Evolutionary conservation across 441 rosid genomes (phyloP).

Genomic region (Populus trichocarpa): DNA sequence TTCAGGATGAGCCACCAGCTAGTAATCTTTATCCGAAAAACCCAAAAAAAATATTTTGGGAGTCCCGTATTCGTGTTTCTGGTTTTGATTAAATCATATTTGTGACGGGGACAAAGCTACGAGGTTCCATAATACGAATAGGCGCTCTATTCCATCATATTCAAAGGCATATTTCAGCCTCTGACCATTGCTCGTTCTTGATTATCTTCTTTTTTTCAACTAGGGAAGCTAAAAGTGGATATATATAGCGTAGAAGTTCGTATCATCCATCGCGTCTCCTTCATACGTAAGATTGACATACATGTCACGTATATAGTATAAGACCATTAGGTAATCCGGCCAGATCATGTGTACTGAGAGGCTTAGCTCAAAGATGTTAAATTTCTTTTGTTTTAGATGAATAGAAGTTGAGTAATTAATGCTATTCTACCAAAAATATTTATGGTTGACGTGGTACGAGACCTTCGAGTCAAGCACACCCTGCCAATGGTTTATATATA

Average conservation of each 20-base stretch:
- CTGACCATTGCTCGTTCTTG: not conserved
- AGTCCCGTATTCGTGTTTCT: not conserved
- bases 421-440: not conserved
- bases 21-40: not conserved
- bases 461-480: too few relatives aligned
- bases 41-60: not conserved
- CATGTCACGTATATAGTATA: not conserved
- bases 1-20: not conserved
- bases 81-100: not conserved
- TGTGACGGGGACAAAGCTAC: not conserved
- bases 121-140: not conserved
- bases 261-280: not conserved
- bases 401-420: not conserved
- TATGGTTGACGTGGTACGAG: not conserved
- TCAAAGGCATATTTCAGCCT: not conserved
- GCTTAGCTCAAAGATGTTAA: not conserved
- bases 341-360: not conserved
- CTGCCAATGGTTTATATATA: not conserved
- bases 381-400: not conserved
- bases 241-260: not conserved
- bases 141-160: constrained; percentile 5
- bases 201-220: not conserved
- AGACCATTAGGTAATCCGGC: not conserved
- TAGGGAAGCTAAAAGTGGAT: not conserved
- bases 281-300: not conserved